These are phyloP conservation scores for Mycena maculata DNA, from an alignment of 768 basidiomycete species.

Conservation along the genomic window DNA sequence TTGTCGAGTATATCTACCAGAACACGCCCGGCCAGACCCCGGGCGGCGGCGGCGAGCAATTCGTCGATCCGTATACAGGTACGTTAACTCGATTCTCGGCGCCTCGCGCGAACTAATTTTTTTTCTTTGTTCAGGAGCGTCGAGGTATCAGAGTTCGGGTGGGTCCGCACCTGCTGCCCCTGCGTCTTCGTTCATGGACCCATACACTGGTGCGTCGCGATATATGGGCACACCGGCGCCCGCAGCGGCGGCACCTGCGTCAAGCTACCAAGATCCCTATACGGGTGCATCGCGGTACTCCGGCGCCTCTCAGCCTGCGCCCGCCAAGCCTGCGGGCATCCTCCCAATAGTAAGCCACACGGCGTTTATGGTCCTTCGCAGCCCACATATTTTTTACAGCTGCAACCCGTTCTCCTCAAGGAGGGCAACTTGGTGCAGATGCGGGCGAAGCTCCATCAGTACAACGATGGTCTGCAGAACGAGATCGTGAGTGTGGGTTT, in stretches of 20 bases:
- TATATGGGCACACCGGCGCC: slow-evolving; percentile 59
- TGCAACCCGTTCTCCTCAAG: slow-evolving; percentile 80
- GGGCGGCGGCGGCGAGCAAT: slow-evolving; percentile 66
- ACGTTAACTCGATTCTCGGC: slow-evolving; percentile 27
- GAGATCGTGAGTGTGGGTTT: slow-evolving; percentile 68
- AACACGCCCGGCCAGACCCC: slow-evolving; percentile 85
- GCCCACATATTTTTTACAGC: slow-evolving; percentile 50
- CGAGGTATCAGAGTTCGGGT: slow-evolving; percentile 66
- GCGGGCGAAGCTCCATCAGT: slow-evolving; percentile 81
- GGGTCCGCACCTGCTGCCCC: slow-evolving; percentile 44
- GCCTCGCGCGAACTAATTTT: slow-evolving; percentile 26
- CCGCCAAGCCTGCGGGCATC: slow-evolving; percentile 51
- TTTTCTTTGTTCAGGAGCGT: slow-evolving; percentile 58
- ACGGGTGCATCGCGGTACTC: slow-evolving; percentile 76
- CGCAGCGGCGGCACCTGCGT: slow-evolving; percentile 45
- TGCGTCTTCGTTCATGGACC: slow-evolving; percentile 64
- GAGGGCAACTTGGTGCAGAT: slow-evolving; percentile 85
- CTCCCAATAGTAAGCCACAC: slow-evolving; percentile 60
- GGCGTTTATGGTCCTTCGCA: neutral
- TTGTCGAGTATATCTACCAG: slow-evolving; percentile 93
- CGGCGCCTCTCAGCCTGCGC: slow-evolving; percentile 50
- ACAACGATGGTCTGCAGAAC: slow-evolving; percentile 72
- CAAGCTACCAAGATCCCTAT: slow-evolving; percentile 70
- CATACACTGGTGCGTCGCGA: slow-evolving; percentile 78
- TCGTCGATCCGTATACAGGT: slow-evolving; percentile 94